A percentile compares a stretch with the other conserved stretches of the same genome.
phyloP scores from a whole-genome alignment of 2,329 filamentous ascomycete genomes.

The Anisogramma anomala region DNA sequence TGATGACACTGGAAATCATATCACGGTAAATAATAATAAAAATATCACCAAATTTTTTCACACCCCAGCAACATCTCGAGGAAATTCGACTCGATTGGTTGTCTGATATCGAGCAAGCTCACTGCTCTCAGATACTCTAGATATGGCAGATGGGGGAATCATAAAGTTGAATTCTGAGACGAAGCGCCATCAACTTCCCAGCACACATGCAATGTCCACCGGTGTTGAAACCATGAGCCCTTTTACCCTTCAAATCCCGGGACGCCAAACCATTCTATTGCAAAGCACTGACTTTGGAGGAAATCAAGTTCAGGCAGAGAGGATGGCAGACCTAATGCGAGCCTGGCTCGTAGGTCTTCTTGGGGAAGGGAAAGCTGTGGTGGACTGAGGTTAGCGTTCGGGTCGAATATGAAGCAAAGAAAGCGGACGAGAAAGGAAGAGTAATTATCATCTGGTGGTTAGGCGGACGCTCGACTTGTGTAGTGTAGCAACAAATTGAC shows the following conservation, averaged over 20 bases:
- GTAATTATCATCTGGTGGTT: slow-evolving; percentile 14
- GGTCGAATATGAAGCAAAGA: not conserved
- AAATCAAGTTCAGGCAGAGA: slow-evolving; percentile 12
- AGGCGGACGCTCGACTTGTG: not conserved
- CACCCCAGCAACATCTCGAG: not conserved
- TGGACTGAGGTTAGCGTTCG: slow-evolving; percentile 4
- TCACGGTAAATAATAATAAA: too few relatives aligned
- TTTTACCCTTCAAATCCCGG: slow-evolving; percentile 9
- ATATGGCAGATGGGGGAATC: slow-evolving; percentile 18
- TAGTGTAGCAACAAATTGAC: slow-evolving; percentile 4
- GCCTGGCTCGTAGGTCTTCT: slow-evolving; percentile 55
- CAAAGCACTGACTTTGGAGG: slow-evolving; percentile 1
- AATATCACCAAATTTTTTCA: too few relatives aligned
- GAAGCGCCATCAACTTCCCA: slow-evolving; percentile 12
- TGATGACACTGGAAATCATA: too few relatives aligned
- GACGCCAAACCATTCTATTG: slow-evolving; percentile 10
- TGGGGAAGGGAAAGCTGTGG: slow-evolving; percentile 66
- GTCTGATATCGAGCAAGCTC: slow-evolving; percentile 9
- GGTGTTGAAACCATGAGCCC: slow-evolving; percentile 17
- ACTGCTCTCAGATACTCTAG: slow-evolving; percentile 11
- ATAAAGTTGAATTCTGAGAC: slow-evolving; percentile 25
- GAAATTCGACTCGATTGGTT: slow-evolving; percentile 2
- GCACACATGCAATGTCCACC: slow-evolving; percentile 9
- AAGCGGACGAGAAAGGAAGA: not conserved
- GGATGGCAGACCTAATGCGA: slow-evolving; percentile 19